Conservation (phyloP, 495 filamentous ascomycete genomes). For the Antarctomyces pellizariae region DNA sequence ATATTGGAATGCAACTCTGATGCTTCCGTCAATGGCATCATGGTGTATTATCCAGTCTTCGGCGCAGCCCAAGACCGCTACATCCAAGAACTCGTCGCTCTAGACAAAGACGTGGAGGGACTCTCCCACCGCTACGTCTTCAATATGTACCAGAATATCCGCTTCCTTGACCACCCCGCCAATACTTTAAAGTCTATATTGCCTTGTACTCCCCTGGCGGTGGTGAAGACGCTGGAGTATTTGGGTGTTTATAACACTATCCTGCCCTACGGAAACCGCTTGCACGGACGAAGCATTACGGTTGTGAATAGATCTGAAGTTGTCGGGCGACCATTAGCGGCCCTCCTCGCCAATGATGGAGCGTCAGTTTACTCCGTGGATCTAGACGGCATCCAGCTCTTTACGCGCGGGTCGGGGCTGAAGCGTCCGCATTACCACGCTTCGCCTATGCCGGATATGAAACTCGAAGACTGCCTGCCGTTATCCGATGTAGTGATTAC, state of each 20-base stretch:
- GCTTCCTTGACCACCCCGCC: slow-evolving; percentile 57
- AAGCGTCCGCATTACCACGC: slow-evolving; percentile 57
- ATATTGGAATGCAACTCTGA: slow-evolving; percentile 69
- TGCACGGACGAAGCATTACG: slow-evolving; percentile 79
- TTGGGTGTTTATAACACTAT: slow-evolving; percentile 93
- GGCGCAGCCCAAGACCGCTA: slow-evolving; percentile 61
- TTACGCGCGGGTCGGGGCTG: slow-evolving; percentile 68
- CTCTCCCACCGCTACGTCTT: slow-evolving; percentile 84
- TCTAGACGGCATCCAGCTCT: slow-evolving; percentile 75
- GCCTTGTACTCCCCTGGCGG: slow-evolving; percentile 84
- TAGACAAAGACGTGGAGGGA: slow-evolving; percentile 86
- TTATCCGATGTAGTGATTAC: slow-evolving; percentile 84
- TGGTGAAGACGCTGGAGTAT: slow-evolving; percentile 91
- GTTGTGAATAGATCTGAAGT: slow-evolving; percentile 92
- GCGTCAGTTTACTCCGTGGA: slow-evolving; percentile 90
- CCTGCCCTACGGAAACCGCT: slow-evolving; percentile 73
- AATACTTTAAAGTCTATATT: slow-evolving; percentile 74
- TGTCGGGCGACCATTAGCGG: slow-evolving; percentile 82
- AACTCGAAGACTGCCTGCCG: slow-evolving; percentile 55
- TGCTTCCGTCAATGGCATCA: slow-evolving; percentile 61
- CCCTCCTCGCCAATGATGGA: slow-evolving; percentile 85
- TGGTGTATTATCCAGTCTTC: slow-evolving; percentile 98
- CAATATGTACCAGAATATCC: slow-evolving; percentile 98
- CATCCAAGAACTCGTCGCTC: slow-evolving; percentile 79
- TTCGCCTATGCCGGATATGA: slow-evolving; percentile 39